phyloP scores from a whole-genome alignment of 2,329 filamentous ascomycete genomes.

The Tolypocladium amazonense region DNA sequence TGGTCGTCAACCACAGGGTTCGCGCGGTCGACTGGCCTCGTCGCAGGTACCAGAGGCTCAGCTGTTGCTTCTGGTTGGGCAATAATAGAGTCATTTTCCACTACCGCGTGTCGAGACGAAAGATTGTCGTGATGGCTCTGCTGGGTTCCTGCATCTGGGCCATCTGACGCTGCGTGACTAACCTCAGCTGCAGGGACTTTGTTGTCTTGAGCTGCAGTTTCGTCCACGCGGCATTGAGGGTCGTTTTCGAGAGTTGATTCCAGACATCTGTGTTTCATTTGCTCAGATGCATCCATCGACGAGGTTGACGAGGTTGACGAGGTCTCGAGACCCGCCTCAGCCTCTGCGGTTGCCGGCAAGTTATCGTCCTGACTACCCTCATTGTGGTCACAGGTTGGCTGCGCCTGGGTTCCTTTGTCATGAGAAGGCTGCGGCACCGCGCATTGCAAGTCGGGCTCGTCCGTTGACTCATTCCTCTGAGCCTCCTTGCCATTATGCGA shows the following conservation, averaged over 20 bases:
- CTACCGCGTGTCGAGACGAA: background rate
- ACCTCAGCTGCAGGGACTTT: background rate
- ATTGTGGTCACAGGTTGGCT: background rate
- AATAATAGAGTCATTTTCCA: background rate
- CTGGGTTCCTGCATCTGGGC: background rate
- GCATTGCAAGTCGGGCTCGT: background rate
- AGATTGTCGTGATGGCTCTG: background rate
- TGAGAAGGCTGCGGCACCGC: background rate
- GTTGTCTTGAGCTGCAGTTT: background rate
- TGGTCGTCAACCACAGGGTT: background rate
- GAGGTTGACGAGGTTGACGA: background rate
- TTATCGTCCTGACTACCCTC: background rate
- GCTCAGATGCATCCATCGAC: background rate
- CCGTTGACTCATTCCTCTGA: background rate
- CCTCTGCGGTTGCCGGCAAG: background rate
- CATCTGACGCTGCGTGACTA: background rate
- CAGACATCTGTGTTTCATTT: background rate
- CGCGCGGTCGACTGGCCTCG: background rate
- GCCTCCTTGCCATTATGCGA: background rate
- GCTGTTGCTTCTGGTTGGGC: background rate
- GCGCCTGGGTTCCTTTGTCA: background rate
- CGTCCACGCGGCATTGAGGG: background rate
- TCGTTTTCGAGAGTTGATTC: background rate
- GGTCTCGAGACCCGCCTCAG: background rate
- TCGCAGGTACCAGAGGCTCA: too few relatives aligned